Evolutionary conservation across 805 yeast genomes (phyloP).

Genomic region (Pichia kluyveri): DNA sequence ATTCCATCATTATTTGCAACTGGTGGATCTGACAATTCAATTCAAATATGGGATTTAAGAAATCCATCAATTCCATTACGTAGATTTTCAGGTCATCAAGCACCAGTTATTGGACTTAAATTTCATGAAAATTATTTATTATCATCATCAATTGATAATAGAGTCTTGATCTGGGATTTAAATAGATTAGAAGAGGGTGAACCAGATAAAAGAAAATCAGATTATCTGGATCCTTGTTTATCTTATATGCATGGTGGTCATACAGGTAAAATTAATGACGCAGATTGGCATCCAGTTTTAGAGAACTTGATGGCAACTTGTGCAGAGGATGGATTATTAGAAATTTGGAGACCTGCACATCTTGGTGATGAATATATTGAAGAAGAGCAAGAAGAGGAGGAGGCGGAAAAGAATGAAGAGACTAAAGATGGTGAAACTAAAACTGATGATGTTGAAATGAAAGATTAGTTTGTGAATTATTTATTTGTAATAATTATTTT

Average conservation of each 20-base stretch:
- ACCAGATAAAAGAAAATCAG: conserved; percentile 42
- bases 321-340: conserved; percentile 68
- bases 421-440: conserved; percentile 18
- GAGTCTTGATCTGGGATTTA: conserved; percentile 72
- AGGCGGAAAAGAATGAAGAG: conserved; percentile 20
- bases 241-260: conserved; percentile 84
- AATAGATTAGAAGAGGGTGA: conserved; percentile 47
- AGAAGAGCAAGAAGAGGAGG: conserved; percentile 31
- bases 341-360: conserved; percentile 65
- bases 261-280: conserved; percentile 56
- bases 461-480: conserved; percentile 13
- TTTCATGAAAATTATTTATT: conserved; percentile 41
- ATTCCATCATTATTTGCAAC: conserved; percentile 54
- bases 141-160: conserved; percentile 55
- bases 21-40: conserved; percentile 69
- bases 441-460: conserved; percentile 13
- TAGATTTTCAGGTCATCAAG: conserved; percentile 58
- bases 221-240: conserved; percentile 68
- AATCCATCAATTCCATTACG: conserved; percentile 51
- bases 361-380: conserved; percentile 30
- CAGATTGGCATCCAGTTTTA: conserved; percentile 57
- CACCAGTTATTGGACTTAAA: conserved; percentile 44
- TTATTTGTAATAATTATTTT: neutral
- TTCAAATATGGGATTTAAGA: conserved; percentile 69
- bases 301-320: conserved; percentile 54